phyloP scores from a whole-genome alignment of 1,139 yeast genomes.

The Chernovozyma aurita region DNA sequence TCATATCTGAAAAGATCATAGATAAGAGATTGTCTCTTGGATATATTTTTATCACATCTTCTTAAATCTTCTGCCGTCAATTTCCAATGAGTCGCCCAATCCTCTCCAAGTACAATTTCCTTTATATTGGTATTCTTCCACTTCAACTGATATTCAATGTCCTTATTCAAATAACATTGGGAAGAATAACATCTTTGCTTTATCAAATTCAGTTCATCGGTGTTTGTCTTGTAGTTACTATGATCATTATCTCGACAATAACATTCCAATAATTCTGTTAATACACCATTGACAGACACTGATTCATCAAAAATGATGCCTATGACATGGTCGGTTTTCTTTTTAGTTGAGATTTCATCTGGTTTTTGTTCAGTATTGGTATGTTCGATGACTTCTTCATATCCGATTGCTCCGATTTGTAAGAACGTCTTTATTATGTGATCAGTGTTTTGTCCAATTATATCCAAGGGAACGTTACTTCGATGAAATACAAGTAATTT shows the following conservation, averaged over 20 bases:
- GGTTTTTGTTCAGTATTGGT: background rate
- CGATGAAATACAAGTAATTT: conserved; percentile 48
- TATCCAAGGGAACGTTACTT: conserved; percentile 49
- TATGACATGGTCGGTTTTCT: conserved; percentile 10
- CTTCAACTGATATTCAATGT: conserved; percentile 32
- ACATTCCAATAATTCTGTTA: conserved; percentile 35
- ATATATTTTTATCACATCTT: conserved; percentile 49
- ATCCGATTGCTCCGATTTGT: conserved; percentile 41
- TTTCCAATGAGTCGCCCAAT: conserved; percentile 80
- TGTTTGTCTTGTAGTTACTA: background rate
- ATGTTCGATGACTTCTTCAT: background rate
- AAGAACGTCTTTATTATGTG: conserved; percentile 47
- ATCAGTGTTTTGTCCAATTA: conserved; percentile 54
- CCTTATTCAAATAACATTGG: conserved; percentile 32
- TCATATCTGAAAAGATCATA: conserved; percentile 76
- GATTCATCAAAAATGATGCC: conserved; percentile 21
- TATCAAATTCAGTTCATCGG: conserved; percentile 7
- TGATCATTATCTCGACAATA: conserved; percentile 31
- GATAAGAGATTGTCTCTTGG: conserved; percentile 69
- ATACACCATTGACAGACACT: conserved; percentile 30
- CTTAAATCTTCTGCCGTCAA: conserved; percentile 53
- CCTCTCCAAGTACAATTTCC: conserved; percentile 40
- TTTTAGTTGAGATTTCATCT: too few species aligned
- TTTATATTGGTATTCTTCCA: conserved; percentile 33
- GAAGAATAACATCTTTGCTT: conserved; percentile 30